These are phyloP conservation scores for Angophora floribunda DNA, from an alignment of 345 rosid genomes.

Conservation along the genomic window DNA sequence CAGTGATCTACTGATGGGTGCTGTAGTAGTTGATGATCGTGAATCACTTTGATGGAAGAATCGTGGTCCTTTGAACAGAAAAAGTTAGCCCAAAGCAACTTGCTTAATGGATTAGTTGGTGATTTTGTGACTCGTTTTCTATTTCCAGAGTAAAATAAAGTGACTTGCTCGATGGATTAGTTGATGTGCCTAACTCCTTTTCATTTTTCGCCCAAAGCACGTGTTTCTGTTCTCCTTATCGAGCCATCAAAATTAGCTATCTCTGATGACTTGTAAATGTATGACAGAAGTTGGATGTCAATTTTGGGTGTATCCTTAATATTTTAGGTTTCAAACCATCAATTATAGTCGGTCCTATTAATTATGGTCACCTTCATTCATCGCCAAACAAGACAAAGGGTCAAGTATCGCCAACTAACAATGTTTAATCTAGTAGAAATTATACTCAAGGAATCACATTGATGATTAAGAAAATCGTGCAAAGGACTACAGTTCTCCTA, in stretches of 20 bases:
- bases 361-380: not conserved
- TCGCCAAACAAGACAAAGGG: not conserved
- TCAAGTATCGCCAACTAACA: not conserved
- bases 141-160: not conserved
- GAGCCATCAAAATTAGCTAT: not conserved
- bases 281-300: not conserved
- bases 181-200: not conserved
- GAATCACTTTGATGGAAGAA: not conserved
- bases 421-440: not conserved
- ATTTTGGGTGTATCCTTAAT: not conserved
- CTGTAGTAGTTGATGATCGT: not conserved
- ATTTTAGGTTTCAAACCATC: not conserved
- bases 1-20: not conserved
- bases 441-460: not conserved
- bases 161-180: not conserved
- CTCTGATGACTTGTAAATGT: not conserved
- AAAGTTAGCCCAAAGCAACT: not conserved
- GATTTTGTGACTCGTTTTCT: not conserved
- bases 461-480: not conserved
- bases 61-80: not conserved
- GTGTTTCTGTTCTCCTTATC: not conserved
- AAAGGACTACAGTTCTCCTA: too few relatives aligned
- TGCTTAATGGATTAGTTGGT: not conserved
- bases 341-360: not conserved
- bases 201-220: not conserved